A percentile compares a stretch with the other conserved stretches of the same genome.
These are phyloP conservation scores for Talaromyces marneffei DNA, from an alignment of 2,329 filamentous ascomycete genomes.

Conservation along the genomic window DNA sequence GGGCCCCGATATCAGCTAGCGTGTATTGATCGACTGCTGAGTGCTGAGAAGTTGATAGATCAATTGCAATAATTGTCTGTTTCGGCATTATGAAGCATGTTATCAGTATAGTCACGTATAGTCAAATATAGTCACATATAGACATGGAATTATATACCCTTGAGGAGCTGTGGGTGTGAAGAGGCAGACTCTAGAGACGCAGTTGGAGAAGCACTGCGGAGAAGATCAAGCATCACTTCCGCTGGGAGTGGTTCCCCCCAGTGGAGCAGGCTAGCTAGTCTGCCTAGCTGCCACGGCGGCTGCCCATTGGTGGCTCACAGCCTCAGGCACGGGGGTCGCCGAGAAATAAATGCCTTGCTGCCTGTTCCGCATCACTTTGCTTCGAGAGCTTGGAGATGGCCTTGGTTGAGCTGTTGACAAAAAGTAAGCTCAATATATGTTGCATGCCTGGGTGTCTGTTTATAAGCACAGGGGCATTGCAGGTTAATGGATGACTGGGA, in stretches of 20 bases:
- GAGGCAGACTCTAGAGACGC: background rate
- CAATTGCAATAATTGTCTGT: background rate
- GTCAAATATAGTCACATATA: background rate
- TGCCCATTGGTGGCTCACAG: background rate
- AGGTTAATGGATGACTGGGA: background rate
- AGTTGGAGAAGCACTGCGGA: background rate
- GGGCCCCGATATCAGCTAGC: background rate
- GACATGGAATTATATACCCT: background rate
- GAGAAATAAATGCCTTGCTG: background rate
- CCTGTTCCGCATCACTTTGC: conserved; percentile 1
- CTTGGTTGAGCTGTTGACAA: background rate
- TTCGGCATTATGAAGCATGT: background rate
- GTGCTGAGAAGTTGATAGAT: background rate
- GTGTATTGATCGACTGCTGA: background rate
- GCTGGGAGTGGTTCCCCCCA: background rate
- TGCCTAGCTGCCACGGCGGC: background rate
- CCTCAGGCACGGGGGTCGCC: background rate
- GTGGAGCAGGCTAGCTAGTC: background rate
- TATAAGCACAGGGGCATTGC: background rate
- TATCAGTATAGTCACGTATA: background rate
- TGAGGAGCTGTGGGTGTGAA: background rate
- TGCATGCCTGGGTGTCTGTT: background rate
- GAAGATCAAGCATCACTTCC: background rate
- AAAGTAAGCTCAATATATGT: too few species aligned
- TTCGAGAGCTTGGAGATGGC: background rate